Conservation (phyloP, 495 filamentous ascomycete genomes). For the Talaromyces liani region DNA sequence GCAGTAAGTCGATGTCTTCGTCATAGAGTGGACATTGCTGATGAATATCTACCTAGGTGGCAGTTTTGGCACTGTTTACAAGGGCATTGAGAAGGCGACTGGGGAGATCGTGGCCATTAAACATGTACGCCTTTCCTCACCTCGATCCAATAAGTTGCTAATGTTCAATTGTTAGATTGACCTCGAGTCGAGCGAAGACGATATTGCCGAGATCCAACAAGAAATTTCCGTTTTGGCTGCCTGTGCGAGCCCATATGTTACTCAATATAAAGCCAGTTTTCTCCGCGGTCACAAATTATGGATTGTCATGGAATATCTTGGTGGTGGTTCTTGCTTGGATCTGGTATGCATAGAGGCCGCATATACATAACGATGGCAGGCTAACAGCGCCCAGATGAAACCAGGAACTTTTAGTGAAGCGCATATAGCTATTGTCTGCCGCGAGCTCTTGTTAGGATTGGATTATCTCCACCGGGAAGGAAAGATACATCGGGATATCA, state of each 20-base stretch:
- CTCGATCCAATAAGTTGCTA: not conserved
- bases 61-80: constrained; percentile 95
- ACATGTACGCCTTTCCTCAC: constrained; percentile 49
- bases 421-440: constrained; percentile 90
- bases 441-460: constrained; percentile 80
- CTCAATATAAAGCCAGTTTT: constrained; percentile 94
- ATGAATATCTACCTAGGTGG: constrained; percentile 49
- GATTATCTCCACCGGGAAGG: constrained; percentile 93
- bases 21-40: constrained; percentile 12
- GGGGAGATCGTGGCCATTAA: constrained; percentile 90
- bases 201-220: constrained; percentile 95
- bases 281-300: constrained; percentile 90
- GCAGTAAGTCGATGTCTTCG: constrained; percentile 53
- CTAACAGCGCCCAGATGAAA: constrained; percentile 61
- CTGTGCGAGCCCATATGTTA: constrained; percentile 87
- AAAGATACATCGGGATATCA: constrained; percentile 96
- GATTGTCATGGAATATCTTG: constrained; percentile 99
- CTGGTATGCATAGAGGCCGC: constrained; percentile 45
- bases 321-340: constrained; percentile 89
- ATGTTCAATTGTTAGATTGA: constrained; percentile 64
- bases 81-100: constrained; percentile 77
- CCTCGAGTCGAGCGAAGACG: constrained; percentile 94
- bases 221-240: constrained; percentile 95
- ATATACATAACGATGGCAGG: constrained; percentile 11
- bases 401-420: constrained; percentile 83